Evolutionary conservation across 2,329 filamentous ascomycete species (phyloP).

Genomic region (Fusarium falciforme): DNA sequence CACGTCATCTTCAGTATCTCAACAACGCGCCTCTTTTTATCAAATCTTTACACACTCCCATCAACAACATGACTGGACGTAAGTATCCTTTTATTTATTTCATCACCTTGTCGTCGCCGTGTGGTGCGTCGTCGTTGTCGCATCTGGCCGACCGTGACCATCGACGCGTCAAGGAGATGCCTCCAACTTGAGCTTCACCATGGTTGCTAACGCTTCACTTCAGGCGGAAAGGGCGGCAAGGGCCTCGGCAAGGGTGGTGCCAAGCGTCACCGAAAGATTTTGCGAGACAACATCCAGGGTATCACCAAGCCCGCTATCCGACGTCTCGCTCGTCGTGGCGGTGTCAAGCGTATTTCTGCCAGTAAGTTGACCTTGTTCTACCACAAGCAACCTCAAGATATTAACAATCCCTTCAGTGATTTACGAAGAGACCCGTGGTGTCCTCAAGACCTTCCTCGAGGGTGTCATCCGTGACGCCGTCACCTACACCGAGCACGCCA

Average conservation of each 20-base stretch:
- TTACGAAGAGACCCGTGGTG: conserved; percentile 82
- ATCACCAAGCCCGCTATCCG: conserved; percentile 99
- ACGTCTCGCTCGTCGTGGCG: conserved; percentile 98
- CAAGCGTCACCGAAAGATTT: conserved; percentile 99
- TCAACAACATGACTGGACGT: conserved; percentile 77
- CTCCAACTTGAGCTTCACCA: conserved; percentile 7
- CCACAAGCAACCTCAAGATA: background rate
- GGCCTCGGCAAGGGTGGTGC: conserved; percentile 97
- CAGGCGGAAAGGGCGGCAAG: conserved; percentile 96
- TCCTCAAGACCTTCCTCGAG: conserved; percentile 83
- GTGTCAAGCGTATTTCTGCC: conserved; percentile 99
- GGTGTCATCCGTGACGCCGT: conserved; percentile 81
- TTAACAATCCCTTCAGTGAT: conserved; percentile 63
- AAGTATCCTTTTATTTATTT: conserved; percentile 56
- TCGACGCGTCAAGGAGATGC: background rate
- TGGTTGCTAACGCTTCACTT: conserved; percentile 58
- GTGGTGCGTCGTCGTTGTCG: background rate
- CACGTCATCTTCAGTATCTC: conserved; percentile 41
- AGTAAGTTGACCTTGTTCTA: conserved; percentile 66
- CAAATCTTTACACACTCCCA: conserved; percentile 39
- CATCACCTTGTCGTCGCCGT: background rate
- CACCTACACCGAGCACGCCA: conserved; percentile 84
- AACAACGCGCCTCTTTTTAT: conserved; percentile 43
- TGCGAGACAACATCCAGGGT: conserved; percentile 99
- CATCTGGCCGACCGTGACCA: background rate